Conservation (phyloP, 2,329 filamentous ascomycete genomes). For the Colletotrichum sojae region DNA sequence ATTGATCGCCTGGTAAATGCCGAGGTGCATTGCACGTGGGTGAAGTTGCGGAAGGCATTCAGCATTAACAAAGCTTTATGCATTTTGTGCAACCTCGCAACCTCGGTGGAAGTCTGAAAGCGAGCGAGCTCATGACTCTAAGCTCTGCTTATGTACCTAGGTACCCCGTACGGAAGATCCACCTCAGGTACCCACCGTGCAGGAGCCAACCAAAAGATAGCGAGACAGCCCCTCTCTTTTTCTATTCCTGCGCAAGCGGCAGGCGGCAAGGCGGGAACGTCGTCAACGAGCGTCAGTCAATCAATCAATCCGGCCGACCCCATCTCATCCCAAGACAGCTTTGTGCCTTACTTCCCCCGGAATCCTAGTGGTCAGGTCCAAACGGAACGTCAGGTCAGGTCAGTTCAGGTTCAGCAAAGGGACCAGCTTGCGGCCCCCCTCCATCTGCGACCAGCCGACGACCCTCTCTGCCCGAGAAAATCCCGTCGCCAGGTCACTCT, state of each 20-base stretch:
- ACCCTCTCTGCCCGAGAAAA: neutral
- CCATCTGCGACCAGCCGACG: slow-evolving; percentile 26
- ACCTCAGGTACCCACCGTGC: slow-evolving; percentile 15
- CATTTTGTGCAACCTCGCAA: neutral
- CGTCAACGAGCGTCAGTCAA: slow-evolving; percentile 35
- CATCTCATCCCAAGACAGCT: slow-evolving; percentile 10
- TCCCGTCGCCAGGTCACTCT: slow-evolving; percentile 22
- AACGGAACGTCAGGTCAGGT: slow-evolving; percentile 21
- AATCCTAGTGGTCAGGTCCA: slow-evolving; percentile 25
- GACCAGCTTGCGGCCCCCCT: slow-evolving; percentile 12
- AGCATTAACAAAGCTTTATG: slow-evolving; percentile 12
- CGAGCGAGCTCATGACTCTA: slow-evolving; percentile 24
- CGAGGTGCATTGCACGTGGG: too few relatives aligned
- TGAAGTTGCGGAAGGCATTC: neutral
- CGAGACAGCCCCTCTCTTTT: slow-evolving; percentile 36
- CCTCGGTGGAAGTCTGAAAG: slow-evolving; percentile 22
- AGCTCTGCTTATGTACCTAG: slow-evolving; percentile 20
- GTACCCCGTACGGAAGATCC: slow-evolving; percentile 16
- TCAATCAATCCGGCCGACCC: slow-evolving; percentile 32
- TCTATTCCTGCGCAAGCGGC: slow-evolving; percentile 36
- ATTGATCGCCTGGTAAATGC: too few relatives aligned
- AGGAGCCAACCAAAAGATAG: slow-evolving; percentile 29
- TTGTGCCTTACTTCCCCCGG: slow-evolving; percentile 17
- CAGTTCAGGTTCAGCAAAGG: slow-evolving; percentile 26
- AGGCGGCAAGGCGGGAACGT: slow-evolving; percentile 39